phyloP scores from a whole-genome alignment of 2,329 filamentous ascomycete genomes.

The Fusarium sacchari region DNA sequence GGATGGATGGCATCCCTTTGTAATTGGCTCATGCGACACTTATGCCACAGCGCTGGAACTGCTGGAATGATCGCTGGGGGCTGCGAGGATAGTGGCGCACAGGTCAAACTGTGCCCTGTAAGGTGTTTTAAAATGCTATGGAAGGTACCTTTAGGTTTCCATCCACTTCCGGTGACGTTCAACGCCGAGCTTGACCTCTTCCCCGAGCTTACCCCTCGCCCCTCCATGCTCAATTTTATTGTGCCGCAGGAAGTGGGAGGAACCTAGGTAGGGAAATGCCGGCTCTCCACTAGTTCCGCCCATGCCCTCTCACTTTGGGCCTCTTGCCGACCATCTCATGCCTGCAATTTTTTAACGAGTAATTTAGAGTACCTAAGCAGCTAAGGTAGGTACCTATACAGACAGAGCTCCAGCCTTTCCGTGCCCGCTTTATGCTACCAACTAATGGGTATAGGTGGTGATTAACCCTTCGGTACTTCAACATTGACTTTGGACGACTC shows the following conservation, averaged over 20 bases:
- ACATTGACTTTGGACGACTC: slow-evolving; percentile 17
- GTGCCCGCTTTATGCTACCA: slow-evolving; percentile 8
- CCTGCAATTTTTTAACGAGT: background rate
- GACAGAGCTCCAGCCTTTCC: background rate
- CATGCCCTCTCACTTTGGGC: background rate
- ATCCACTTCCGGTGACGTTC: slow-evolving; percentile 17
- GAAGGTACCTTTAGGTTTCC: too few species aligned
- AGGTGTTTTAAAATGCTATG: background rate
- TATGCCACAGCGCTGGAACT: slow-evolving; percentile 23
- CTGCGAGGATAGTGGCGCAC: slow-evolving; percentile 8
- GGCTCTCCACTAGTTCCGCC: slow-evolving; percentile 16
- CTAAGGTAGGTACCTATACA: too few species aligned
- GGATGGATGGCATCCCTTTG: slow-evolving; percentile 12
- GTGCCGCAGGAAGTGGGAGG: slow-evolving; percentile 2
- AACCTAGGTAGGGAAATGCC: slow-evolving; percentile 28
- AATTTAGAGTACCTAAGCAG: too few species aligned
- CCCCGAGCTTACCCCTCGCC: slow-evolving; percentile 29
- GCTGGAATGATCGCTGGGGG: slow-evolving; percentile 23
- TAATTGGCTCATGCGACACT: slow-evolving; percentile 35
- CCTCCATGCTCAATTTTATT: slow-evolving; percentile 15
- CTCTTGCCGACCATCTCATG: background rate
- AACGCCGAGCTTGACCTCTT: background rate
- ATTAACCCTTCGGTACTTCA: background rate
- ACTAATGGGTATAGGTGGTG: background rate
- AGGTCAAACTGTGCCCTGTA: slow-evolving; percentile 17